These are phyloP conservation scores for Trypanosoma congolense DNA, from an alignment of 208 protist genomes.

Conservation along the genomic window DNA sequence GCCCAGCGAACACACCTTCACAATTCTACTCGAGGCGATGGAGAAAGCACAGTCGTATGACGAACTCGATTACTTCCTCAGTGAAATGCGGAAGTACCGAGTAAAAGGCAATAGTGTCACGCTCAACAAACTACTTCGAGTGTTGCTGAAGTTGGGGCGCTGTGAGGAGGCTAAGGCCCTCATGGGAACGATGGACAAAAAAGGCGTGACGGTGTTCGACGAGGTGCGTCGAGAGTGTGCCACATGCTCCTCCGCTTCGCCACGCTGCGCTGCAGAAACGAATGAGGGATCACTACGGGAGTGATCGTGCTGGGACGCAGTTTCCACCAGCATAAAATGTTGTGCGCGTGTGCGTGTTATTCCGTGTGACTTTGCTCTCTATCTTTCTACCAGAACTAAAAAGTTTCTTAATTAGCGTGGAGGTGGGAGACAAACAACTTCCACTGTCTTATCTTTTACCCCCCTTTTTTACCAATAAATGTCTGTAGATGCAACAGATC, in stretches of 20 bases:
- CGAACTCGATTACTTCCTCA: slow-evolving; percentile 53
- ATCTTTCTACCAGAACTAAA: no score
- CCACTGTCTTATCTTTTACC: no score
- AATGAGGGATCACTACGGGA: no score
- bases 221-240: slow-evolving; percentile 20
- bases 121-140: slow-evolving; percentile 53
- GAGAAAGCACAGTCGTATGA: slow-evolving; percentile 18
- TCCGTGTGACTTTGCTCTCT: no score
- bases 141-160: slow-evolving; percentile 12
- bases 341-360: no score
- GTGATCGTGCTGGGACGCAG: no score
- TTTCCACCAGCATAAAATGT: no score
- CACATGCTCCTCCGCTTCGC: neutral
- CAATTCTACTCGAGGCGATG: slow-evolving; percentile 61
- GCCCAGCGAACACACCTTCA: slow-evolving; percentile 51
- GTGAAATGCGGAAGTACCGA: slow-evolving; percentile 54
- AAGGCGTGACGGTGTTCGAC: slow-evolving; percentile 39
- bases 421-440: no score
- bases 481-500: no score
- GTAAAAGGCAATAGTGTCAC: slow-evolving; percentile 41
- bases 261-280: no score
- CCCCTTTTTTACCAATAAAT: no score
- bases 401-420: no score
- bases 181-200: slow-evolving; percentile 23
- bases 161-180: slow-evolving; percentile 21